Base-by-base conservation (phyloP, 2,329 filamentous ascomycete species). In the Paracoccidioides lutzii region DNA sequence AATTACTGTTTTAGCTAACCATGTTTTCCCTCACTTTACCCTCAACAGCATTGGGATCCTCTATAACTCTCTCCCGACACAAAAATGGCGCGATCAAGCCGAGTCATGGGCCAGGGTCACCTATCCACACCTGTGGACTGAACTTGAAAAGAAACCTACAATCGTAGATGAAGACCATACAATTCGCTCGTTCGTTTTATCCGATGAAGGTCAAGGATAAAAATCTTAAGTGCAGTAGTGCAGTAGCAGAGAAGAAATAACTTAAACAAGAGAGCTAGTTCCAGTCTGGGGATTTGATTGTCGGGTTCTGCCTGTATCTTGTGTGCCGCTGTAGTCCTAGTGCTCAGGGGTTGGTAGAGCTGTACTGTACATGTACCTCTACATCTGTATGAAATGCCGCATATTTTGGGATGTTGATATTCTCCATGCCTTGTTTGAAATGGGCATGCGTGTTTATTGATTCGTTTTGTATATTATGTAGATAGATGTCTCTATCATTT, bases 11-110 rank as follows among this genome's bases (percentile, higher is more conserved):
- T 8, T 46, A 30, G 40, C 38, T 33, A 55, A 42, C 33, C 28
- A 51, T 37, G 9, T 9, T 3, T 56, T 37, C 14, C 37, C 5
- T 46, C 52, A 10, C 5, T 50, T n/a, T 40, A n/a, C 43, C 15
- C 14, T 48, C 52, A 6, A 55, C 55, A 90, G 88, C 35, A 75
- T 95, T 50, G 88, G 84, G 14, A 80, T 84, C 32, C 77, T 89
- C 57, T 89, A 88, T 69, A 93, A 91, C 63, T 84, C 82, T 8
- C 78, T 89, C 2, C 82, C 81, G 2, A 81, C 79, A 57, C 78
- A 79, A 57, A 77, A 78, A 53, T 78, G 82, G 63, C 88, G 93
- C 68, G 74, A 78, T 4, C 75, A 81, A 41, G 84, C 94, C 56
- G 83, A 90, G 66, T 73, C 78, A 14, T 95, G 89, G 89, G 85